Evolutionary conservation across 192 early-diverging fungal genomes (phyloP).

Genomic region (Thamnidium elegans): DNA sequence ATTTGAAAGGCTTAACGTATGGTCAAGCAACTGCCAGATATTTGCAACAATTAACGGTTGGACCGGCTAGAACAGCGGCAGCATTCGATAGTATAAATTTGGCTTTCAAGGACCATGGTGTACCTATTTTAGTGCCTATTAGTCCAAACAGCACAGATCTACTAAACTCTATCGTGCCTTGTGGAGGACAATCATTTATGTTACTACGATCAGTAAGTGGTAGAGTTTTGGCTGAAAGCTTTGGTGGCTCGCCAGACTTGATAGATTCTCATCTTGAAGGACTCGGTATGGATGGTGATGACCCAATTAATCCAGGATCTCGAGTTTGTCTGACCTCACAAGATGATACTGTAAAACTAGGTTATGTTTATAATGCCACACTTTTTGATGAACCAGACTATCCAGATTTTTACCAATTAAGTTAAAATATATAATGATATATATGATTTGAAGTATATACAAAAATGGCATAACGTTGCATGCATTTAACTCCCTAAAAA

Average conservation of each 20-base stretch:
- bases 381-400: too few species aligned
- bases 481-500: too few species aligned
- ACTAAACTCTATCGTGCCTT: background rate
- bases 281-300: constrained; percentile 11
- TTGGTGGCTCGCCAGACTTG: constrained; percentile 6
- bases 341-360: too few species aligned
- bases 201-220: constrained; percentile 12
- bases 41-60: constrained; percentile 9
- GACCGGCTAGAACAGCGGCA: background rate
- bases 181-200: constrained; percentile 18
- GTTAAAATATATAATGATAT: too few species aligned
- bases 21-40: constrained; percentile 22
- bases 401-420: too few species aligned
- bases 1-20: constrained; percentile 9
- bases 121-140: constrained; percentile 9
- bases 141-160: background rate
- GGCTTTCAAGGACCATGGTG: constrained; percentile 1
- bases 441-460: too few species aligned
- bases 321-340: background rate
- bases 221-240: constrained; percentile 15
- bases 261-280: constrained; percentile 5
- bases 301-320: constrained; percentile 18
- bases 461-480: too few species aligned
- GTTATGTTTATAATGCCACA: too few species aligned
- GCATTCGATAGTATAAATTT: constrained; percentile 6